These are phyloP conservation scores for Ilyonectria robusta DNA, from an alignment of 2,329 filamentous ascomycete genomes.

Conservation along the genomic window DNA sequence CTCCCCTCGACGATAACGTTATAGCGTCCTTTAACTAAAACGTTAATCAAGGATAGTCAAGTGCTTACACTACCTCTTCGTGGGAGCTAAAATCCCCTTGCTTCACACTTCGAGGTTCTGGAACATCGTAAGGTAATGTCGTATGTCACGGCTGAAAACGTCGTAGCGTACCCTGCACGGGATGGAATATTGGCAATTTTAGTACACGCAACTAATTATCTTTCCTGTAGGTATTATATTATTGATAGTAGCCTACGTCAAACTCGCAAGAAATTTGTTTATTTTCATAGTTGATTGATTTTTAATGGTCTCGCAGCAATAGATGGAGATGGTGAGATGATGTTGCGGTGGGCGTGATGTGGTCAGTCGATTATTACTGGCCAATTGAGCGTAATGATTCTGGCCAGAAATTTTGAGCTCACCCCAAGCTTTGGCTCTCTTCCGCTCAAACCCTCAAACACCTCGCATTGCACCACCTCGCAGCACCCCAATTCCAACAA, in stretches of 20 bases:
- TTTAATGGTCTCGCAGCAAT: neutral
- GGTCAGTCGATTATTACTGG: slow-evolving; percentile 8
- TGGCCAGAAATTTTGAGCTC: slow-evolving; percentile 45
- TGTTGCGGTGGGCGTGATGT: neutral
- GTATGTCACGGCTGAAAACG: neutral
- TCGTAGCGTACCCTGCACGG: neutral
- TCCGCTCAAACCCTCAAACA: slow-evolving; percentile 21
- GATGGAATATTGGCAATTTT: neutral
- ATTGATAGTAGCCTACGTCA: neutral
- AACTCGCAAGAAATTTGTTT: neutral
- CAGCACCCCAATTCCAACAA: neutral
- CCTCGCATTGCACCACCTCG: slow-evolving; percentile 21
- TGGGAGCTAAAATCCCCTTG: too few species aligned
- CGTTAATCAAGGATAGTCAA: too few species aligned
- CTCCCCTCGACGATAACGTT: too few species aligned
- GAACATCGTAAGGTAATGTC: neutral
- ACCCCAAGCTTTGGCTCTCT: slow-evolving; percentile 31
- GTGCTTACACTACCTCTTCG: too few species aligned
- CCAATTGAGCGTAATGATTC: slow-evolving; percentile 40
- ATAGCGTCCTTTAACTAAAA: too few species aligned
- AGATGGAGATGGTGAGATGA: neutral
- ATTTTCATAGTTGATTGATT: neutral
- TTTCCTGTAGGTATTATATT: neutral
- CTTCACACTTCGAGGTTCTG: too few species aligned
- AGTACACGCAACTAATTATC: neutral